Evolutionary conservation across 768 basidiomycete genomes (phyloP), one percentile per base, ranked within the genome.

Genomic region (Russula griseocarnosa): DNA sequence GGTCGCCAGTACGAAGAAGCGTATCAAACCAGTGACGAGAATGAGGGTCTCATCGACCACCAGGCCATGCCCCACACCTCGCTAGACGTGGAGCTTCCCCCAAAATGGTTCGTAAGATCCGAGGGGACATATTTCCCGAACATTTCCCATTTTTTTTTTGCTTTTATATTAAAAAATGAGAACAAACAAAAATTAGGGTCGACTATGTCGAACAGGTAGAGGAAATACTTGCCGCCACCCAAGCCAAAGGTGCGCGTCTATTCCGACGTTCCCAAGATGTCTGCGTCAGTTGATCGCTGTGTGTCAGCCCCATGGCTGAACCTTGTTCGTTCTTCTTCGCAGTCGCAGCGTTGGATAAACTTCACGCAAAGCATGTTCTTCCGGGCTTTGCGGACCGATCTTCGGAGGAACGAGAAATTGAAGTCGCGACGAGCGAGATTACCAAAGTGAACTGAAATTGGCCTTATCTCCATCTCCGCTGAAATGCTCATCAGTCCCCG

Each of bases 371-470:
- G 73, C 95, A 97, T 74, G 89, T 88, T 62, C 83, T 99, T 7
- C 97, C 97, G 68, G 96, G 95, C 0, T 99, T 99, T 74, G 84
- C 93, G 73, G 97, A 99, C 82, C 89, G 97, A 58, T 80, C 90
- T 2, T 86, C 86, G 5, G 96, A 99, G 77, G 96, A 98, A 76
- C 83, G 86, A 65, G 95, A 98, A 73, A 99, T 99, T 65, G 91
- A 97, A 72, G 74, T 81, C 24, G 79, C 89, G 55, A 95, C 95
- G 4, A 84, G 82, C 44, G 87, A 91, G 70, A 92, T 99, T 75
- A 99, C 96, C 53, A 83, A 87, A 70, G 95, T 93, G 44, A 72
- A 68, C 11, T 46, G 51, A 60, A 77, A 75, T 32, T 60, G 16
- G 16, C 46, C 53, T 62, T 62, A 57, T 60, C 52, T 52, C 56